These are phyloP conservation scores for Melampsora americana DNA, from an alignment of 1,284 basidiomycete genomes.

Conservation along the genomic window DNA sequence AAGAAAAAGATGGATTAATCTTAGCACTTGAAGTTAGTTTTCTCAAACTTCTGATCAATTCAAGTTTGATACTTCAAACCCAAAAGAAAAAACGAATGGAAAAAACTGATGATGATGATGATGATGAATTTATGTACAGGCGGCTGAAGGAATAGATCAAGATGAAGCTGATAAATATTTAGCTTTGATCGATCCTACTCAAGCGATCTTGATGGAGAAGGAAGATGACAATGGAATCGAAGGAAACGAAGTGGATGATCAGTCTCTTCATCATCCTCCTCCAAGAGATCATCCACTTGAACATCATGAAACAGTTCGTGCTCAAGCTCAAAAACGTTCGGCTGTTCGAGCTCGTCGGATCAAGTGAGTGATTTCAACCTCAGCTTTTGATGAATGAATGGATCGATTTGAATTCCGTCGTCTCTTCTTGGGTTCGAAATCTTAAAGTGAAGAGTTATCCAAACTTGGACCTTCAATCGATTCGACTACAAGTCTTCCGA, in stretches of 20 bases:
- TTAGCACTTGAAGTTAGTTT: slow-evolving; percentile 34
- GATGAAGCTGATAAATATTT: slow-evolving; percentile 40
- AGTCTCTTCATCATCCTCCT: neutral
- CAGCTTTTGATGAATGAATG: no score
- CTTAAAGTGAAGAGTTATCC: slow-evolving; percentile 20
- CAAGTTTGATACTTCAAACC: no score
- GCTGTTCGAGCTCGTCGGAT: slow-evolving; percentile 33
- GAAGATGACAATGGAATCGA: neutral
- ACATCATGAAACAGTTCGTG: slow-evolving; percentile 22
- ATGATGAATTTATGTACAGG: no score
- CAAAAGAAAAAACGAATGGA: no score
- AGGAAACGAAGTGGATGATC: neutral
- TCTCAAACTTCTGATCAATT: no score
- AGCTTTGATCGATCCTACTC: slow-evolving; percentile 29
- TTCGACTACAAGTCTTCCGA: neutral
- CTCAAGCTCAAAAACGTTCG: slow-evolving; percentile 36
- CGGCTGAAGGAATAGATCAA: slow-evolving; percentile 37
- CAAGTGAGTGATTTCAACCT: no score
- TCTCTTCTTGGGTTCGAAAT: neutral
- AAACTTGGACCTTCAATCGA: slow-evolving; percentile 15
- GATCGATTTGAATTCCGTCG: no score
- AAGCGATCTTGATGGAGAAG: slow-evolving; percentile 14
- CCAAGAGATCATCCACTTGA: neutral
- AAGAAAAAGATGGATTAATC: slow-evolving; percentile 39
- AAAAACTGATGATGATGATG: no score